These are phyloP conservation scores for Lathyrus oleraceus DNA, from an alignment of 306 rosid genomes.

Conservation along the genomic window DNA sequence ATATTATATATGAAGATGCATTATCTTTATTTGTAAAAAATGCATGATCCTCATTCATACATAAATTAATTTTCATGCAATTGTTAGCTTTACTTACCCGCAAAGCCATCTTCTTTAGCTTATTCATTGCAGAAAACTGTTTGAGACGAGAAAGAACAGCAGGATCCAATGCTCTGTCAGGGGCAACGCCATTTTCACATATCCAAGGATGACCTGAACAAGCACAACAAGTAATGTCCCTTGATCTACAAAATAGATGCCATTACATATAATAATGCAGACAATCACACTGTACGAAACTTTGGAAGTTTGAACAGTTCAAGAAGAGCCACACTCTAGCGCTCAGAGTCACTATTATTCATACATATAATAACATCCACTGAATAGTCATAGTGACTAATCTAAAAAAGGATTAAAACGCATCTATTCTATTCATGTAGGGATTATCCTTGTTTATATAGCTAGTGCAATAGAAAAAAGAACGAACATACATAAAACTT, in stretches of 20 bases:
- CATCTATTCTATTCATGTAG: constrained; percentile 25
- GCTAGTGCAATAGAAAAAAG: constrained; percentile 32
- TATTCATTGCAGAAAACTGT: constrained; percentile 98
- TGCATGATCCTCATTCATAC: neutral
- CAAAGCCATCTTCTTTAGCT: constrained; percentile 97
- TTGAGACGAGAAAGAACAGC: constrained; percentile 99
- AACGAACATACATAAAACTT: constrained; percentile 78
- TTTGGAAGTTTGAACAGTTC: constrained; percentile 8
- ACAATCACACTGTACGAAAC: constrained; percentile 25
- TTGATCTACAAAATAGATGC: constrained; percentile 23
- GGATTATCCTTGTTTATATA: constrained; percentile 11
- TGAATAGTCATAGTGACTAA: constrained; percentile 3
- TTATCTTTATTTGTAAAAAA: constrained; percentile 18
- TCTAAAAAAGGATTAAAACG: constrained; percentile 27
- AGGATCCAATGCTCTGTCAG: constrained; percentile 93
- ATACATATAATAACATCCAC: constrained; percentile 29
- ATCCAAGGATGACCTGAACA: constrained; percentile 98
- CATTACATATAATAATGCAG: constrained; percentile 15
- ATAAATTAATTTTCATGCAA: constrained; percentile 25
- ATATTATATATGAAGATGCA: constrained; percentile 20
- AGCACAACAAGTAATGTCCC: constrained; percentile 31
- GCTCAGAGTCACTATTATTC: neutral
- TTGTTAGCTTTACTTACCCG: constrained; percentile 61
- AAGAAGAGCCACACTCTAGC: constrained; percentile 7
- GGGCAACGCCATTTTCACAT: constrained; percentile 99